A percentile compares a stretch with the other conserved stretches of the same genome.
Evolutionary conservation across 371 early-diverging fungal species (phyloP).

Genomic region (Quaeritorhiza haematococci): DNA sequence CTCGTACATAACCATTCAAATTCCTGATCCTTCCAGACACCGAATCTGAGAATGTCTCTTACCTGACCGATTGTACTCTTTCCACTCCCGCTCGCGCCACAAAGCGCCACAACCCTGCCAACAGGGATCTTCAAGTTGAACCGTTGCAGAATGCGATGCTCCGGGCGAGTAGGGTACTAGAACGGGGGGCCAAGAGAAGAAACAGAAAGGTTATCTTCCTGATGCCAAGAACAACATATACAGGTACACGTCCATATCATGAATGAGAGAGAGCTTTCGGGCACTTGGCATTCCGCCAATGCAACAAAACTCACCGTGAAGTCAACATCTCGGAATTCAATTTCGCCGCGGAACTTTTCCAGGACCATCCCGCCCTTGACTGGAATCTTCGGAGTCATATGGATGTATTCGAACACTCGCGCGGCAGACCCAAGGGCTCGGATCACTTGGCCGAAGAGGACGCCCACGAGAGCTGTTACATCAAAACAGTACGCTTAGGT

Average conservation of each 20-base stretch:
- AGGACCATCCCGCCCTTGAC: constrained; percentile 38
- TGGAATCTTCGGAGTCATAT: constrained; percentile 43
- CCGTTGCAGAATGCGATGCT: constrained; percentile 24
- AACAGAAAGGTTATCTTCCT: too few relatives aligned
- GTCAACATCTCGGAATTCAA: constrained; percentile 14
- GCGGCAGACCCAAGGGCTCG: constrained; percentile 59
- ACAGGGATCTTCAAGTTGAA: constrained; percentile 35
- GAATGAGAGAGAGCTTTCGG: neutral
- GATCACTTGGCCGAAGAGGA: constrained; percentile 71
- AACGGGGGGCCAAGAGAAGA: constrained; percentile 5
- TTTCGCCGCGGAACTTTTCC: neutral
- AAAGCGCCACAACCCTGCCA: constrained; percentile 48
- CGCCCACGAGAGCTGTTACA: constrained; percentile 55
- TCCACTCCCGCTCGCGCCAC: constrained; percentile 52
- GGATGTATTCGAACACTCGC: constrained; percentile 68
- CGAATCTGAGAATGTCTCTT: neutral
- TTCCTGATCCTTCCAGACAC: neutral
- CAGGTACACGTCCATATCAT: neutral
- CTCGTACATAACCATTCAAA: neutral
- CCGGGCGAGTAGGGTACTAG: constrained; percentile 37
- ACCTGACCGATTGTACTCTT: constrained; percentile 44
- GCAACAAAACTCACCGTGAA: constrained; percentile 8
- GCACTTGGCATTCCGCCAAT: neutral
- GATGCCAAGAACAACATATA: neutral
- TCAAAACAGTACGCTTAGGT: neutral